Conservation (phyloP, 805 yeast genomes). For the Cyberlindnera misumaiensis region DNA sequence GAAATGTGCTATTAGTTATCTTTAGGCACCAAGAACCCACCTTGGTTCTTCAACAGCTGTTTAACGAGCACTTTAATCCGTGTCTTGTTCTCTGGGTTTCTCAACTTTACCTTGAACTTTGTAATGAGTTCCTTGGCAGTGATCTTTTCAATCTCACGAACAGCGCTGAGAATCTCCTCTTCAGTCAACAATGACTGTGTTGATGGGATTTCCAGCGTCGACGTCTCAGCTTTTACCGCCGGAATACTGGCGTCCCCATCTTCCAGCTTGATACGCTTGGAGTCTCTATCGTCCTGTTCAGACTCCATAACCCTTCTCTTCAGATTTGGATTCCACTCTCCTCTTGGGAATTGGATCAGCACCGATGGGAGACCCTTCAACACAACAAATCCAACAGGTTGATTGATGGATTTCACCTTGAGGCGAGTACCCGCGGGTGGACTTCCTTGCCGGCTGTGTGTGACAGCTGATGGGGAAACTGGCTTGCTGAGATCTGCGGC, state of each 20-base stretch:
- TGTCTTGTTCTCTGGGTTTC: slow-evolving; percentile 56
- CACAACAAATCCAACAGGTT: slow-evolving; percentile 47
- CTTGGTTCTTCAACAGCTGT: slow-evolving; percentile 46
- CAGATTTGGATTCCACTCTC: slow-evolving; percentile 75
- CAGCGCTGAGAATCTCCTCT: slow-evolving; percentile 61
- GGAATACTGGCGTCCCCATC: slow-evolving; percentile 1
- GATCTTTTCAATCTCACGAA: slow-evolving; percentile 36
- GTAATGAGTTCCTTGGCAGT: slow-evolving; percentile 59
- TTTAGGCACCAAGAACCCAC: slow-evolving; percentile 24
- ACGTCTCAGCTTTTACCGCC: background rate
- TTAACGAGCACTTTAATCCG: slow-evolving; percentile 53
- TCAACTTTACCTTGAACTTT: slow-evolving; percentile 54
- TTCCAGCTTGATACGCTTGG: slow-evolving; percentile 36
- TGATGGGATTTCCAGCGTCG: background rate
- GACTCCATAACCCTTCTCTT: slow-evolving; percentile 28
- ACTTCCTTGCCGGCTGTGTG: slow-evolving; percentile 10
- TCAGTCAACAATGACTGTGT: slow-evolving; percentile 47
- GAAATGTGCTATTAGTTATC: background rate
- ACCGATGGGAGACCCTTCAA: slow-evolving; percentile 58
- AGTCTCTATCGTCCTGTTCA: slow-evolving; percentile 23
- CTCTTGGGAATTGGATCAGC: slow-evolving; percentile 61
- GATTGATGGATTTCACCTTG: slow-evolving; percentile 38
- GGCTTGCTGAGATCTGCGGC: slow-evolving; percentile 30
- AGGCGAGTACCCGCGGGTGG: slow-evolving; percentile 26
- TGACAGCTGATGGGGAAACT: slow-evolving; percentile 16